These are phyloP conservation scores for Lactifluus piperatus DNA, from an alignment of 768 basidiomycete species.

Conservation along the genomic window DNA sequence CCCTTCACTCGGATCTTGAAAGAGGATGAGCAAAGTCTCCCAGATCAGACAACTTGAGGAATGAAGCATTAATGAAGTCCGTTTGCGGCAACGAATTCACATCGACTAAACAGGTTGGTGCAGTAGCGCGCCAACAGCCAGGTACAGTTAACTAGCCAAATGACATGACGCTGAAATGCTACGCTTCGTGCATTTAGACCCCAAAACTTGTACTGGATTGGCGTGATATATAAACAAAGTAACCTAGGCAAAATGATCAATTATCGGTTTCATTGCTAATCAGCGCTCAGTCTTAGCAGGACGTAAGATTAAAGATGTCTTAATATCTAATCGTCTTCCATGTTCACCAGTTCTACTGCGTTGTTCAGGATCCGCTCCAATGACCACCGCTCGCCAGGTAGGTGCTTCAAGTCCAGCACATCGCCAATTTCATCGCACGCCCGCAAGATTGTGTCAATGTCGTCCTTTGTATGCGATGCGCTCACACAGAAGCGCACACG, in stretches of 20 bases:
- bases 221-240: neutral
- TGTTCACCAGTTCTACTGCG: slow-evolving; percentile 67
- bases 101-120: too few relatives aligned
- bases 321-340: slow-evolving; percentile 23
- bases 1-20: neutral
- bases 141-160: too few relatives aligned
- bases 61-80: too few relatives aligned
- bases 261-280: neutral
- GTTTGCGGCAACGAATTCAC: too few relatives aligned
- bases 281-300: neutral
- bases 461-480: slow-evolving; percentile 94
- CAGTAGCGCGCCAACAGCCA: too few relatives aligned
- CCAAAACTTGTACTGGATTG: too few relatives aligned
- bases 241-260: neutral
- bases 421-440: slow-evolving; percentile 93
- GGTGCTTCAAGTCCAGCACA: slow-evolving; percentile 84
- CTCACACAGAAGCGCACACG: slow-evolving; percentile 93
- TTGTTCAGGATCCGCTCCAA: slow-evolving; percentile 62
- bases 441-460: slow-evolving; percentile 75
- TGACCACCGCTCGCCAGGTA: slow-evolving; percentile 60
- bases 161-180: neutral
- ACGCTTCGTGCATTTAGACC: too few relatives aligned
- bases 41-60: too few relatives aligned
- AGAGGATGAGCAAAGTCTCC: too few relatives aligned
- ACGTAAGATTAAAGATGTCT: neutral